phyloP scores from a whole-genome alignment of 257 asterid genomes.

The Datura wrightii region DNA sequence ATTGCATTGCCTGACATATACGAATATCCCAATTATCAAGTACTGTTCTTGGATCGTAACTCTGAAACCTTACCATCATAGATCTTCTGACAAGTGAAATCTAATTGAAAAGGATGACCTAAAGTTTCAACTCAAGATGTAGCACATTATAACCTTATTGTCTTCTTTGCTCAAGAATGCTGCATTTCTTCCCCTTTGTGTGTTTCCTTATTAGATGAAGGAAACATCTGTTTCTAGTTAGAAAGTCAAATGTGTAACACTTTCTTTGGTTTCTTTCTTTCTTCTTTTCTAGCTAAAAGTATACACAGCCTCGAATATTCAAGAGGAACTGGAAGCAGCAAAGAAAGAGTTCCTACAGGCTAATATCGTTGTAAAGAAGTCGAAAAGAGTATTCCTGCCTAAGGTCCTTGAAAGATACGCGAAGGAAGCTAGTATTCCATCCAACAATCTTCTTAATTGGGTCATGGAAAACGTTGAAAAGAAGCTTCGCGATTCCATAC shows the following conservation, averaged over 20 bases:
- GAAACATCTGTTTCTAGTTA: not conserved
- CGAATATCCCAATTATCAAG: not conserved
- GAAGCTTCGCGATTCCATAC: conserved; percentile 54
- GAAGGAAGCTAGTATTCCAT: conserved; percentile 59
- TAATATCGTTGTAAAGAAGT: conserved; percentile 54
- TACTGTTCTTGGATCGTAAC: not conserved
- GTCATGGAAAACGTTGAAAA: conserved; percentile 51
- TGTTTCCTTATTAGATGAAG: not conserved
- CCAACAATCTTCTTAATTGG: conserved; percentile 52
- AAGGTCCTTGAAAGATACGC: conserved; percentile 54
- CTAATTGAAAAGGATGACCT: not conserved
- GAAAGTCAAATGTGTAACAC: not conserved
- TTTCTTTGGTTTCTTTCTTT: not conserved
- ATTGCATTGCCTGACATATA: not conserved
- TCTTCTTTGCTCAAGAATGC: not conserved
- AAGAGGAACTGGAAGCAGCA: conserved; percentile 59
- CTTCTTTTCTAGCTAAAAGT: conserved; percentile 53
- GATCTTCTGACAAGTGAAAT: not conserved
- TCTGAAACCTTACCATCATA: not conserved
- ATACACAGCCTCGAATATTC: conserved; percentile 52
- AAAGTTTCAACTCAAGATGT: not conserved
- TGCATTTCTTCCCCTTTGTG: not conserved
- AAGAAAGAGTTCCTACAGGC: conserved; percentile 61
- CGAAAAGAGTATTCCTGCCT: conserved; percentile 53
- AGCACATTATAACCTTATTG: not conserved